A percentile compares a stretch with the other conserved stretches of the same genome.
Evolutionary conservation across 2,329 filamentous ascomycete genomes (phyloP).

Genomic region (Ceratocystis lukuohia): DNA sequence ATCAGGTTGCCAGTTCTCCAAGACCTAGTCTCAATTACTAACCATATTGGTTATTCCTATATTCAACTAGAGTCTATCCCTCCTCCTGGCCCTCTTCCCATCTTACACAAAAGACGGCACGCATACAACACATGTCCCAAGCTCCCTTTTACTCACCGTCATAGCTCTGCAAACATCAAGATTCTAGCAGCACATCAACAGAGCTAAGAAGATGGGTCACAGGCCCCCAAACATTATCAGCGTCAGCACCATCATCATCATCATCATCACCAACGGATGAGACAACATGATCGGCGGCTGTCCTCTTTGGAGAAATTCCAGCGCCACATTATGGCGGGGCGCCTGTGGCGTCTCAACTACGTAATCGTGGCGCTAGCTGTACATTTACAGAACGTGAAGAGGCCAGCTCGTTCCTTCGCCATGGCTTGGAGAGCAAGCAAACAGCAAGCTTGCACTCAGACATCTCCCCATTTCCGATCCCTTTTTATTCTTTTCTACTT

Average conservation of each 20-base stretch:
- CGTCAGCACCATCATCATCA: background rate
- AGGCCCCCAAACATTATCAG: background rate
- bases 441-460: constrained; percentile 3
- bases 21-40: no score
- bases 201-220: background rate
- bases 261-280: background rate
- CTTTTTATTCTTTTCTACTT: background rate
- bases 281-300: background rate
- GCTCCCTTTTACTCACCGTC: background rate
- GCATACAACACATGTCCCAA: background rate
- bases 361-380: constrained; percentile 2
- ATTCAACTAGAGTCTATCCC: background rate
- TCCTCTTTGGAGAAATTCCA: background rate
- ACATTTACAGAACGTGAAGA: constrained; percentile 9
- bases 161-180: background rate
- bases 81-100: background rate
- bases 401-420: constrained; percentile 19
- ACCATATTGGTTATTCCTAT: background rate
- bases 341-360: constrained; percentile 1
- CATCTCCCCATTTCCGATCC: background rate
- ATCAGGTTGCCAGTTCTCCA: no score
- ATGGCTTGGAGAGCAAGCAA: background rate
- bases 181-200: background rate
- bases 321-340: background rate
- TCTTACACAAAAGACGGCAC: background rate